Percentiles rank a stretch among this genome's conserved stretches.
phyloP scores from a whole-genome alignment of 2,329 filamentous ascomycete genomes.

The Hymenoscyphus scutula region DNA sequence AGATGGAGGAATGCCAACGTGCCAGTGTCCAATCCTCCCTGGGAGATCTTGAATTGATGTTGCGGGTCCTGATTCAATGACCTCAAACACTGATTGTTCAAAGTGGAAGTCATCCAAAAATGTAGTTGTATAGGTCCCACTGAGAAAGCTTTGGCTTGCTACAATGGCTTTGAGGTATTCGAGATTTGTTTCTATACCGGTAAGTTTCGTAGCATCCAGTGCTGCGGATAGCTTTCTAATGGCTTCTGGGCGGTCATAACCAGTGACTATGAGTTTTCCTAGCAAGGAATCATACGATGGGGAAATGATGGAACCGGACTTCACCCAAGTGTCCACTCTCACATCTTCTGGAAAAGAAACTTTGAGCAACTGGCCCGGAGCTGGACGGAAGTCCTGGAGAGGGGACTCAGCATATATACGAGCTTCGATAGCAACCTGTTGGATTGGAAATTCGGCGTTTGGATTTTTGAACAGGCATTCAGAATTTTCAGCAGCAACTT shows the following conservation, averaged over 20 bases:
- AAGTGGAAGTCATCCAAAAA: conserved; percentile 37
- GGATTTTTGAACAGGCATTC: conserved; percentile 42
- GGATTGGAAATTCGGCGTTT: conserved; percentile 43
- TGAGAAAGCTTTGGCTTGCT: conserved; percentile 16
- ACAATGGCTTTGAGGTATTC: conserved; percentile 26
- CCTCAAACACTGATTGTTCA: conserved; percentile 35
- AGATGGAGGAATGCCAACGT: conserved; percentile 40
- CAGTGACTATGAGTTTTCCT: conserved; percentile 67
- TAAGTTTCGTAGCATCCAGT: conserved; percentile 52
- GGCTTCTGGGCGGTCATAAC: conserved; percentile 56
- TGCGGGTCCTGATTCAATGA: conserved; percentile 38
- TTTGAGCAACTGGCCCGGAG: conserved; percentile 32
- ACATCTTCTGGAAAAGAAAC: conserved; percentile 37
- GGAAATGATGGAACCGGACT: conserved; percentile 67
- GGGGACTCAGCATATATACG: conserved; percentile 74
- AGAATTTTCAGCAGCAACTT: conserved; percentile 23
- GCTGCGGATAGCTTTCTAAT: conserved; percentile 62
- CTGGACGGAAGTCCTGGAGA: conserved; percentile 60
- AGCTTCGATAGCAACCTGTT: conserved; percentile 66
- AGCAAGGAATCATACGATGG: conserved; percentile 77
- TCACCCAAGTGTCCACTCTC: conserved; percentile 70
- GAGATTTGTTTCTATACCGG: conserved; percentile 56
- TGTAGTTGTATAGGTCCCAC: conserved; percentile 41
- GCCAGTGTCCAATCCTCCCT: conserved; percentile 40
- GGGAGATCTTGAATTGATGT: conserved; percentile 44